These are phyloP conservation scores for Microbotryum lychnidis-dioicae DNA, from an alignment of 1,284 basidiomycete species.

Conservation along the genomic window DNA sequence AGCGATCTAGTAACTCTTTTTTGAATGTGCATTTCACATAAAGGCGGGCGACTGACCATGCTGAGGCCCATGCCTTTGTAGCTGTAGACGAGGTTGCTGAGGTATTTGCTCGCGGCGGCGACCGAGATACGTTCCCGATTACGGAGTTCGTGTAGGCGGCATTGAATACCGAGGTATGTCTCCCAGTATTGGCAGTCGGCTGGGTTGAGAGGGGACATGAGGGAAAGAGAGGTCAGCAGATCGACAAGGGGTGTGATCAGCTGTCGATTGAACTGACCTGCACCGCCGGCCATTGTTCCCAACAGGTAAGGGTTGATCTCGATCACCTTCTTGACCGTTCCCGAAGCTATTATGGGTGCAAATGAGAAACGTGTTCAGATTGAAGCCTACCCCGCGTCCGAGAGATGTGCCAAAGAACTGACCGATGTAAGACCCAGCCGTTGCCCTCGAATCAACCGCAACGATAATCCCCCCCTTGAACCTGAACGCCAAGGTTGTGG, in stretches of 20 bases:
- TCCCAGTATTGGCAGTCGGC: conserved; percentile 96
- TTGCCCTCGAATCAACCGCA: conserved; percentile 94
- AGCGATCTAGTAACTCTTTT: no score
- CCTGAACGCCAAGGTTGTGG: conserved; percentile 95
- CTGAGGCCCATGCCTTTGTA: conserved; percentile 99
- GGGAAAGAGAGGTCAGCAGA: background rate
- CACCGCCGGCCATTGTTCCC: conserved; percentile 98
- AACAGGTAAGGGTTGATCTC: conserved; percentile 98
- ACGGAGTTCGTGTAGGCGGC: conserved; percentile 90
- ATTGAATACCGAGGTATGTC: conserved; percentile 97
- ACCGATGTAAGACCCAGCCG: conserved; percentile 95
- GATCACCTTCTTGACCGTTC: conserved; percentile 97
- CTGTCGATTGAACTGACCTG: conserved; percentile 52
- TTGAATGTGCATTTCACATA: no score
- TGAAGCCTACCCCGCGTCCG: background rate
- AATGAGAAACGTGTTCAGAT: background rate
- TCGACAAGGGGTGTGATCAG: no score
- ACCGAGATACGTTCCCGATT: conserved; percentile 98
- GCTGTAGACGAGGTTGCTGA: conserved; percentile 92
- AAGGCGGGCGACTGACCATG: conserved; percentile 57
- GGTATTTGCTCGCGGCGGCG: conserved; percentile 93
- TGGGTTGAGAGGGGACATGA: conserved; percentile 34
- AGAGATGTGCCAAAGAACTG: conserved; percentile 35
- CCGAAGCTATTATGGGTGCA: conserved; percentile 55
- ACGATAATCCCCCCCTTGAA: conserved; percentile 96